Evolutionary conservation across 2,329 filamentous ascomycete species (phyloP).

Genomic region (Cercospora zeae-maydis): DNA sequence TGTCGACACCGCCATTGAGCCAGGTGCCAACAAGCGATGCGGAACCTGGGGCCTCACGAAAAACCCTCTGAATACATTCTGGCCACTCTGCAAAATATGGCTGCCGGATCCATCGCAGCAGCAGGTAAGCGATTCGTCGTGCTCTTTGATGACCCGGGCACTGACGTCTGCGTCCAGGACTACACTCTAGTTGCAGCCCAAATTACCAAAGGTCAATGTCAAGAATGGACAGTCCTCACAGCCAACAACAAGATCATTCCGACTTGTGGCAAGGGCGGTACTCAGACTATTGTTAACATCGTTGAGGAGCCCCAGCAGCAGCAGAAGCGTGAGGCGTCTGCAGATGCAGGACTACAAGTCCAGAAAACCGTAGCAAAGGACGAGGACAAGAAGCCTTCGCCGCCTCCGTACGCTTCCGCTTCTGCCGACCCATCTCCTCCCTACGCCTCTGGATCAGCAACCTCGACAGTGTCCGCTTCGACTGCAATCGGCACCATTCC

Average conservation of each 20-base stretch:
- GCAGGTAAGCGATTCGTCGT: neutral
- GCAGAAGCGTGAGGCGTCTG: neutral
- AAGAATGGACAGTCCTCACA: neutral
- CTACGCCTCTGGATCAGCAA: neutral
- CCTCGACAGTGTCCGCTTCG: neutral
- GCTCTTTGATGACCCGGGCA: neutral
- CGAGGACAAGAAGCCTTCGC: neutral
- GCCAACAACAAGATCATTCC: neutral
- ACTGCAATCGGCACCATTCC: neutral
- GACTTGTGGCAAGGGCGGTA: neutral
- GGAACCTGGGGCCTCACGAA: neutral
- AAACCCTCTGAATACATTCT: neutral
- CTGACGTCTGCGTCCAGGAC: neutral
- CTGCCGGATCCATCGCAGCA: neutral
- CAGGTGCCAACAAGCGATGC: neutral
- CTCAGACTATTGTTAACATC: neutral
- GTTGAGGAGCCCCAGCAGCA: neutral
- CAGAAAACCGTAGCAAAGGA: neutral
- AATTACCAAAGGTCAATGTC: neutral
- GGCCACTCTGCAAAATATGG: neutral
- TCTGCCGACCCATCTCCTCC: neutral
- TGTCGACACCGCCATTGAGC: neutral
- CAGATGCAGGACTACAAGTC: neutral
- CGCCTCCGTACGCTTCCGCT: neutral
- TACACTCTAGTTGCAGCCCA: neutral